Conservation (phyloP, 2,329 filamentous ascomycete genomes). For the Colletotrichum salicis region DNA sequence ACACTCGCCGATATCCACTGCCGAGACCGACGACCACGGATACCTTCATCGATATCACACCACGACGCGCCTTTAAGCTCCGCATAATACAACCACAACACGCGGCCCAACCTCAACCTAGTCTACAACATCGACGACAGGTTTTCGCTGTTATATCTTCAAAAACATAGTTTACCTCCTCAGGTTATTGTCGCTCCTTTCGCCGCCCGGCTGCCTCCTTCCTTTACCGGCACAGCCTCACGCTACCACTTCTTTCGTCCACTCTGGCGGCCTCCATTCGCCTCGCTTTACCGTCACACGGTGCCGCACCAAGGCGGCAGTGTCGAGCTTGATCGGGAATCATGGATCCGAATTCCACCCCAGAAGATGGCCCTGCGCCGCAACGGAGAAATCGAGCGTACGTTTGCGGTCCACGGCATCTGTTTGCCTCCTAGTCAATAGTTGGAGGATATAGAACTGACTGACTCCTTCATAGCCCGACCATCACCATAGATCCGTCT, state of each 20-base stretch:
- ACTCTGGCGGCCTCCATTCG: conserved; percentile 18
- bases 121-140: background rate
- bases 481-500: conserved; percentile 66
- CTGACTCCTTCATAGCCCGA: conserved; percentile 51
- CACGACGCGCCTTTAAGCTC: conserved; percentile 7
- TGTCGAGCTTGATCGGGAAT: conserved; percentile 4
- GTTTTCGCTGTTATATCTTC: background rate
- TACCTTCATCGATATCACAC: conserved; percentile 18
- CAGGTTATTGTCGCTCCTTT: conserved; percentile 14
- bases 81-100: background rate
- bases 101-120: conserved; percentile 1
- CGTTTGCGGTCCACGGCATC: conserved; percentile 37
- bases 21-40: background rate
- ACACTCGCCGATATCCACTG: background rate
- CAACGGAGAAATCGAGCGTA: conserved; percentile 51
- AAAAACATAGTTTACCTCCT: background rate
- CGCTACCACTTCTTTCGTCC: conserved; percentile 1
- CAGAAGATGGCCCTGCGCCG: conserved; percentile 31
- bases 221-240: conserved; percentile 22
- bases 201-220: conserved; percentile 28
- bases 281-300: conserved; percentile 15
- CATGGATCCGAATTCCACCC: conserved; percentile 29
- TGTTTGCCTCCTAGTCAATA: background rate
- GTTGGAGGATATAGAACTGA: conserved; percentile 29
- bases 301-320: conserved; percentile 27